These are phyloP conservation scores for Daldinia decipiens DNA, from an alignment of 495 filamentous ascomycete genomes.

Conservation along the genomic window DNA sequence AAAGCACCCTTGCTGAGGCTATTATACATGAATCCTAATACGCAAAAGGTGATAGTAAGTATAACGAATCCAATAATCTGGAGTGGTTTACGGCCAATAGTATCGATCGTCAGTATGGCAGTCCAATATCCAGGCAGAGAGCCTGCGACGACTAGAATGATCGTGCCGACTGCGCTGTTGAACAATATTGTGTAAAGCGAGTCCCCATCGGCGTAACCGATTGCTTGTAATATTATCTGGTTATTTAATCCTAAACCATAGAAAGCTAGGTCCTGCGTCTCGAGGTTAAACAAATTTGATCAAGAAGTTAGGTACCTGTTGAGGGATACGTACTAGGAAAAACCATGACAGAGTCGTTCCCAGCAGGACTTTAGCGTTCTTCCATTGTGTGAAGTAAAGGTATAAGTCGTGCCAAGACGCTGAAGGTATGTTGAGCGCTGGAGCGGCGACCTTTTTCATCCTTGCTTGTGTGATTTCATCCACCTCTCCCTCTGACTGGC, in stretches of 20 bases:
- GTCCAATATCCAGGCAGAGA: conserved; percentile 84
- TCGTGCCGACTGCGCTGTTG: conserved; percentile 77
- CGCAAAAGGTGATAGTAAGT: conserved; percentile 74
- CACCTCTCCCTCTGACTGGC: conserved; percentile 62
- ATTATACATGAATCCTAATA: conserved; percentile 77
- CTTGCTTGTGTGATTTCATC: conserved; percentile 50
- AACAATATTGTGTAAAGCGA: conserved; percentile 73
- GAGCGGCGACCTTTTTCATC: conserved; percentile 47
- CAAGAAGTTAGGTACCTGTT: not conserved
- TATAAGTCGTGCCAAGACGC: conserved; percentile 74
- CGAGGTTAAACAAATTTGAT: conserved; percentile 13
- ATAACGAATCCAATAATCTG: conserved; percentile 80
- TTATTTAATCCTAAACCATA: conserved; percentile 86
- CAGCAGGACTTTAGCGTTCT: conserved; percentile 76
- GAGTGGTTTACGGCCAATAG: conserved; percentile 80
- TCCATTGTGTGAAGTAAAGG: conserved; percentile 73
- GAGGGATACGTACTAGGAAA: conserved; percentile 65
- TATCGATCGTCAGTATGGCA: conserved; percentile 75
- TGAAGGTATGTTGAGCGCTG: conserved; percentile 66
- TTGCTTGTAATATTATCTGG: conserved; percentile 71
- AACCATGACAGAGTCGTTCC: conserved; percentile 87
- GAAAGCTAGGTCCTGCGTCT: conserved; percentile 65
- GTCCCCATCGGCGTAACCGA: conserved; percentile 68
- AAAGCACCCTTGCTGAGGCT: conserved; percentile 62
- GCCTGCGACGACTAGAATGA: conserved; percentile 79